Evolutionary conservation across 2,329 filamentous ascomycete genomes (phyloP).

Genomic region (Hymenoscyphus linearis): DNA sequence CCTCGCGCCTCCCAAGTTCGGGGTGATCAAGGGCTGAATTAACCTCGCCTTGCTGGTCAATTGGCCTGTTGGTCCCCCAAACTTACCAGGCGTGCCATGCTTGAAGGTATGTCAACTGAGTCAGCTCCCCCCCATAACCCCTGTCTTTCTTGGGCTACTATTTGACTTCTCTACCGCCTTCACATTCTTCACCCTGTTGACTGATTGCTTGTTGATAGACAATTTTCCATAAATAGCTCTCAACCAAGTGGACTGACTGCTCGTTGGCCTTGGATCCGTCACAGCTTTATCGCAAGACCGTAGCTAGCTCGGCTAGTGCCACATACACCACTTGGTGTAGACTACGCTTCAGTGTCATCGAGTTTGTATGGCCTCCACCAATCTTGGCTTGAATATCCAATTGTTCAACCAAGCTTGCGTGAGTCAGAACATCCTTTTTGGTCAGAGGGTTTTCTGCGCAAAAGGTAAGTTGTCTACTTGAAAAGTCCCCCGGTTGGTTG

Average conservation of each 20-base stretch:
- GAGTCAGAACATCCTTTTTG: not conserved
- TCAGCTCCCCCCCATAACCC: not conserved
- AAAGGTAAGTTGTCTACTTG: not conserved
- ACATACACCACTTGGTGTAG: not conserved
- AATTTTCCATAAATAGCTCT: not conserved
- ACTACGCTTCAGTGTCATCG: not conserved
- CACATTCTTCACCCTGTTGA: not conserved
- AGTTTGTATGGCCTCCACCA: not conserved
- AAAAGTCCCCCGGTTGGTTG: too few species aligned
- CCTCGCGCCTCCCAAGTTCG: not conserved
- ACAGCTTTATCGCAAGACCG: not conserved
- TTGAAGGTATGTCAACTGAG: not conserved
- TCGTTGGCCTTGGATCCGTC: not conserved
- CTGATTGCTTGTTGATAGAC: not conserved
- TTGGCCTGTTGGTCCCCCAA: not conserved
- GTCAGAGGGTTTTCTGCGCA: not conserved
- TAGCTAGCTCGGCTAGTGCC: not conserved
- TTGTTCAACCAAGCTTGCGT: not conserved
- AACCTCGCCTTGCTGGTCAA: not conserved
- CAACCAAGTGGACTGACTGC: not conserved
- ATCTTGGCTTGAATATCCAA: not conserved
- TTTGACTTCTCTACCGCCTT: not conserved
- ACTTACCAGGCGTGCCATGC: not conserved
- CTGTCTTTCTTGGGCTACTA: not conserved
- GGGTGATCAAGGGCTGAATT: not conserved